A percentile compares a stretch with the other conserved stretches of the same genome.
These are phyloP conservation scores for Fraxinus sp. DNA, from an alignment of 305 asterid genomes.

Conservation along the genomic window DNA sequence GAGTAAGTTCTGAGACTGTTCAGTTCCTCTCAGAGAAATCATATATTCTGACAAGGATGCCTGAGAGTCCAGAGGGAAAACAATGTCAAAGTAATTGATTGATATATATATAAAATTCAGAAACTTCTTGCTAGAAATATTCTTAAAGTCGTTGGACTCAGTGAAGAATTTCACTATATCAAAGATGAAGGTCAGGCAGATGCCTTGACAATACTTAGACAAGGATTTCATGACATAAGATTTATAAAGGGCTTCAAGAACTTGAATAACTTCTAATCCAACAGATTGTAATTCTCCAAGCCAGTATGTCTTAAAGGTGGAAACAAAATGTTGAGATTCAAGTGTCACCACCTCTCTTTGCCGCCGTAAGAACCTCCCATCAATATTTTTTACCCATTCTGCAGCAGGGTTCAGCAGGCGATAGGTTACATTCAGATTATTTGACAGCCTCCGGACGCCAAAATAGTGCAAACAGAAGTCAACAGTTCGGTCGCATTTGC, in stretches of 20 bases:
- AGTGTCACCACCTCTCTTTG: slow-evolving; percentile 24
- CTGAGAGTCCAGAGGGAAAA: slow-evolving; percentile 49
- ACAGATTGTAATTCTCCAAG: slow-evolving; percentile 36
- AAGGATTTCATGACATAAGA: not conserved
- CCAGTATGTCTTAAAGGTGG: slow-evolving; percentile 48
- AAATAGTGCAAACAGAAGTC: slow-evolving; percentile 46
- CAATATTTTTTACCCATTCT: slow-evolving; percentile 46
- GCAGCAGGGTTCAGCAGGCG: slow-evolving; percentile 49
- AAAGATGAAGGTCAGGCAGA: slow-evolving; percentile 39
- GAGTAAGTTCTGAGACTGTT: slow-evolving; percentile 38
- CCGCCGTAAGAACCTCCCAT: slow-evolving; percentile 24
- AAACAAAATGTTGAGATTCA: slow-evolving; percentile 41
- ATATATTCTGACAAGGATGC: slow-evolving; percentile 37
- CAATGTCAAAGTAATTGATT: slow-evolving; percentile 26
- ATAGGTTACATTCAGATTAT: slow-evolving; percentile 25
- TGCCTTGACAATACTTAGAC: slow-evolving; percentile 34
- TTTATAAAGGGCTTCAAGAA: slow-evolving; percentile 36
- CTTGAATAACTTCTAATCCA: slow-evolving; percentile 46
- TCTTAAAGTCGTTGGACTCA: slow-evolving; percentile 15
- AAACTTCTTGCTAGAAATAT: slow-evolving; percentile 23
- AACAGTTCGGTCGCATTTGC: slow-evolving; percentile 16
- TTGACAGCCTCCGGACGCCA: slow-evolving; percentile 40
- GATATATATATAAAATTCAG: slow-evolving; percentile 23
- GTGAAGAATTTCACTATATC: slow-evolving; percentile 34
- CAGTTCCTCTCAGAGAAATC: slow-evolving; percentile 44